Conservation (phyloP, 192 early-diverging fungal species). For the Backusella liffmaniae region DNA sequence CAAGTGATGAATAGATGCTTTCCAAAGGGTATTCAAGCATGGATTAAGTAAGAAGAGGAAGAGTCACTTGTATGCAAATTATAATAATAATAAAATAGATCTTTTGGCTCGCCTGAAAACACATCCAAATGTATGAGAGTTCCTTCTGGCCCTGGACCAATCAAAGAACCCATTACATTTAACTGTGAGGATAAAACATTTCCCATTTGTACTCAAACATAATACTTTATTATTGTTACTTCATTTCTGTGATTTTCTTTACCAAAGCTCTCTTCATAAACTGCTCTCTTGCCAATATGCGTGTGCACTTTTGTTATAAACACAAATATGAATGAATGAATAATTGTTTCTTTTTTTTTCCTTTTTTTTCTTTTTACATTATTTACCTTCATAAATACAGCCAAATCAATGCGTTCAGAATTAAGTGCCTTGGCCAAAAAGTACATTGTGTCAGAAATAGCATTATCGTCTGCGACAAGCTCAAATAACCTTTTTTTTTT, state of each 20-base stretch:
- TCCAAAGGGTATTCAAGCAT: neutral
- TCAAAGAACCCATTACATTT: neutral
- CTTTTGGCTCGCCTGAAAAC: neutral
- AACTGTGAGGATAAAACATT: neutral
- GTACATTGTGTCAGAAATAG: slow-evolving; percentile 87
- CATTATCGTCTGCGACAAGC: slow-evolving; percentile 84
- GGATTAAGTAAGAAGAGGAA: neutral
- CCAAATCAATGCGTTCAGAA: slow-evolving; percentile 68
- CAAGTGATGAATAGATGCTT: neutral
- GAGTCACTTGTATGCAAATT: neutral
- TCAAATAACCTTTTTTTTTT: slow-evolving; percentile 70
- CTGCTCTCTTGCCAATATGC: slow-evolving; percentile 81
- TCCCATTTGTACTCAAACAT: neutral
- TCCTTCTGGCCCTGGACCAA: neutral
- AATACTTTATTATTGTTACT: neutral
- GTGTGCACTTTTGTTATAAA: slow-evolving; percentile 52
- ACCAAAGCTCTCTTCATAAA: slow-evolving; percentile 84
- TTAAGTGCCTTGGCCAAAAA: slow-evolving; percentile 78
- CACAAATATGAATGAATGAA: neutral
- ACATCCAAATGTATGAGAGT: neutral
- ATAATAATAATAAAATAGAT: neutral
- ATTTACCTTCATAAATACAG: slow-evolving; percentile 75
- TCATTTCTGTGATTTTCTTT: slow-evolving; percentile 59
- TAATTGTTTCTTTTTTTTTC: too few species aligned
- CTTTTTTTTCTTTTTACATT: neutral